Conservation (phyloP, 495 filamentous ascomycete species). For the Daldinia decipiens region DNA sequence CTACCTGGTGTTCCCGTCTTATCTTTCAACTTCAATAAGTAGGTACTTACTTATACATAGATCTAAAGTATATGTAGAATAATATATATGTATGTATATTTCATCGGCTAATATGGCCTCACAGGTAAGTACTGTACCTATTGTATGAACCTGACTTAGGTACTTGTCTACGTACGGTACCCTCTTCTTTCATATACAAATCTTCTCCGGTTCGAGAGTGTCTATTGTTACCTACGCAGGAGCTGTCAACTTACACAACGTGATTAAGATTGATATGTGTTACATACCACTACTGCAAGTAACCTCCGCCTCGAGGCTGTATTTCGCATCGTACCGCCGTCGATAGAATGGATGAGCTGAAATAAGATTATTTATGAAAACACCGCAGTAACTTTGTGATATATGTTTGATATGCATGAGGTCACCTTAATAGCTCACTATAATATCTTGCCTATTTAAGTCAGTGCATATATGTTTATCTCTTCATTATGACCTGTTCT, state of each 20-base stretch:
- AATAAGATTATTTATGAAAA: slow-evolving; percentile 16
- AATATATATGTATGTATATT: too few relatives aligned
- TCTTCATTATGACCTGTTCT: slow-evolving; percentile 14
- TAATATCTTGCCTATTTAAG: background rate
- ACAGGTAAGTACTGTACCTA: background rate
- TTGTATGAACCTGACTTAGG: background rate
- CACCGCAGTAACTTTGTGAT: background rate
- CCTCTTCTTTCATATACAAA: too few relatives aligned
- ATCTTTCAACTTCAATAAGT: background rate
- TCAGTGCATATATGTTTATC: slow-evolving; percentile 17
- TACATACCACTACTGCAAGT: slow-evolving; percentile 28
- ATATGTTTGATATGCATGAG: background rate
- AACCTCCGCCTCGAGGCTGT: slow-evolving; percentile 35
- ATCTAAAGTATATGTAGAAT: background rate
- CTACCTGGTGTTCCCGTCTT: too few relatives aligned
- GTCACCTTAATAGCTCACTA: background rate
- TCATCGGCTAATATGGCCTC: background rate
- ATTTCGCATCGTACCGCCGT: slow-evolving; percentile 34
- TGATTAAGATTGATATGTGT: slow-evolving; percentile 17
- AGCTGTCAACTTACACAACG: background rate
- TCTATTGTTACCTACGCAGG: background rate
- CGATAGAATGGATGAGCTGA: background rate
- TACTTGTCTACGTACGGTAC: too few relatives aligned
- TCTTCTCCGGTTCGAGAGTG: background rate
- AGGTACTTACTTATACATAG: background rate